These are phyloP conservation scores for Raddia guianensis DNA, from an alignment of 176 grass and related monocot genomes.

Conservation along the genomic window DNA sequence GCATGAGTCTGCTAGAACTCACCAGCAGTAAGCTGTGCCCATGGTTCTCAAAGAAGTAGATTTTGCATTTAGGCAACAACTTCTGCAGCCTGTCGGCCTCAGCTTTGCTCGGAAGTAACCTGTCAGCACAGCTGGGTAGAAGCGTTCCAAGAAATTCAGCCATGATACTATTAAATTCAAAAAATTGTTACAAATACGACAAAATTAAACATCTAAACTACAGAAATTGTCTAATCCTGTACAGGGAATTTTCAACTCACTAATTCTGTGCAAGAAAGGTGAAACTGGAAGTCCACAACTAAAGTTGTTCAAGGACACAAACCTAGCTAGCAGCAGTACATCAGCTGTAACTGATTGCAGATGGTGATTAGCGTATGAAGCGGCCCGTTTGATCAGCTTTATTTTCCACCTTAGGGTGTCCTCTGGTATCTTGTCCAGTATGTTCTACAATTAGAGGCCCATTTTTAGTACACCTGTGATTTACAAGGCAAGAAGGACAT, in stretches of 20 bases:
- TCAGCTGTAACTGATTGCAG: conserved; percentile 61
- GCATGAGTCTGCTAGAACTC: conserved; percentile 21
- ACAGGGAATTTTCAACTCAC: not conserved
- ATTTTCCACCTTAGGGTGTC: conserved; percentile 69
- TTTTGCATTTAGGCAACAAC: conserved; percentile 50
- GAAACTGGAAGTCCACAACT: not conserved
- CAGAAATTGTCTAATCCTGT: not conserved
- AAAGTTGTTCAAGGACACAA: not conserved
- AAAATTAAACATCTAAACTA: not conserved
- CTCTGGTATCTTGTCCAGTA: conserved; percentile 63
- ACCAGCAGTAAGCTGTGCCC: conserved; percentile 74
- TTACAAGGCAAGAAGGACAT: not conserved
- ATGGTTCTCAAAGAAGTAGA: conserved; percentile 65
- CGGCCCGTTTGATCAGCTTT: conserved; percentile 45
- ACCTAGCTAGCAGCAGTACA: conserved; percentile 63
- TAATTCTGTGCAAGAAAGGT: not conserved
- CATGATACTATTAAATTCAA: not conserved
- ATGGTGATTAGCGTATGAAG: conserved; percentile 52
- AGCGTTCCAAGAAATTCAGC: conserved; percentile 2
- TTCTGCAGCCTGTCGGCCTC: conserved; percentile 69
- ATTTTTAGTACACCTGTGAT: not conserved
- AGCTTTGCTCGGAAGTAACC: conserved; percentile 66
- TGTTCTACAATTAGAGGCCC: conserved; percentile 45
- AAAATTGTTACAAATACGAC: not conserved
- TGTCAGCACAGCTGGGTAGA: conserved; percentile 58